phyloP scores from a whole-genome alignment of 768 basidiomycete species.

The Macrocybe gigantea region DNA sequence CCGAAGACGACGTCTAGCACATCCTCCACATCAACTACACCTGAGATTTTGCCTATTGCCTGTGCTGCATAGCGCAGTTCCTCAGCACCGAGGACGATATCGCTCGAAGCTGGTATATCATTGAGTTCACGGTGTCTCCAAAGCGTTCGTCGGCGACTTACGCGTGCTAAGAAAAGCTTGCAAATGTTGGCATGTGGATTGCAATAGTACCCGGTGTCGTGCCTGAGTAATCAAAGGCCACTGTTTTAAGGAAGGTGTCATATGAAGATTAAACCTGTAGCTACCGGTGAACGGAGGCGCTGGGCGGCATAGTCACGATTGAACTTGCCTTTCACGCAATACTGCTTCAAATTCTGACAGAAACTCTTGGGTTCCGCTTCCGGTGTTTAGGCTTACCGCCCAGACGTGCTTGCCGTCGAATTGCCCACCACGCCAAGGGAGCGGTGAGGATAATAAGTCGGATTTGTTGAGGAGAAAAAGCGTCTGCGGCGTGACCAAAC shows the following conservation, averaged over 20 bases:
- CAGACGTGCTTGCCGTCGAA: constrained; percentile 31
- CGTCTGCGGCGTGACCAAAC: constrained; percentile 51
- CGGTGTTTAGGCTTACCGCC: constrained; percentile 57
- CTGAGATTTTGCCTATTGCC: constrained; percentile 82
- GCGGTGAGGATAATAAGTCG: constrained; percentile 38
- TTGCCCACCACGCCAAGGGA: not conserved
- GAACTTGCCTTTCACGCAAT: constrained; percentile 43
- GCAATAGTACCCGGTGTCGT: constrained; percentile 73
- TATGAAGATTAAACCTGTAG: constrained; percentile 21
- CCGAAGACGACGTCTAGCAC: constrained; percentile 77
- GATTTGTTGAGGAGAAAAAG: constrained; percentile 76
- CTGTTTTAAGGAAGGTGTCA: constrained; percentile 19
- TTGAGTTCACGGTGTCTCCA: not conserved
- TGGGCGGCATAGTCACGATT: not conserved
- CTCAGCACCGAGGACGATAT: constrained; percentile 80
- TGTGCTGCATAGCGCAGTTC: constrained; percentile 82
- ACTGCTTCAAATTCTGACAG: constrained; percentile 48
- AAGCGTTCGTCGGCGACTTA: not conserved
- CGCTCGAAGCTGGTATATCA: constrained; percentile 41
- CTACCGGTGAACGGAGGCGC: too few relatives aligned
- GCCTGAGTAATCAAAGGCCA: constrained; percentile 72
- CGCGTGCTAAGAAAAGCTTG: constrained; percentile 48
- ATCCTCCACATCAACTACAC: constrained; percentile 77
- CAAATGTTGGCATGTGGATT: constrained; percentile 55
- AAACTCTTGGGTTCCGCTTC: constrained; percentile 53